Evolutionary conservation across 306 rosid species (phyloP).

Genomic region (Quillaja saponaria): DNA sequence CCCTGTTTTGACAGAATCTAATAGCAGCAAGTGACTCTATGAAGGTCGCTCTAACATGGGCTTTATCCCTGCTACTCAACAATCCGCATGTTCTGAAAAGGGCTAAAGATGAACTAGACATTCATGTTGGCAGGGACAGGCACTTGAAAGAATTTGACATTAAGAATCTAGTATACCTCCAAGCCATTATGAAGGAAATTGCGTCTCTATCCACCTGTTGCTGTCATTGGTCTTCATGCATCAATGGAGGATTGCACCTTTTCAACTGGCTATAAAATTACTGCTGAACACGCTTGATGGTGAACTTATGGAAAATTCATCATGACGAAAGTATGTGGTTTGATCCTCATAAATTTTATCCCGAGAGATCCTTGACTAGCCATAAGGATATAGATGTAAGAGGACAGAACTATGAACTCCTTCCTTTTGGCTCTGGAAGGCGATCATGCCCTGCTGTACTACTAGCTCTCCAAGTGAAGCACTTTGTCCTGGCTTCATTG

Average conservation of each 20-base stretch:
- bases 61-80: constrained; percentile 19
- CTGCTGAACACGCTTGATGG: background rate
- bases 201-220: constrained; percentile 1
- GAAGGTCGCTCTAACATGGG: constrained; percentile 14
- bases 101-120: background rate
- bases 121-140: background rate
- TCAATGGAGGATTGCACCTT: background rate
- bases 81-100: constrained; percentile 28
- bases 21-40: constrained; percentile 25
- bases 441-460: background rate
- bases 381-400: constrained; percentile 12
- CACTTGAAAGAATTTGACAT: background rate
- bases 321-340: background rate
- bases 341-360: background rate
- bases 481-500: constrained; percentile 4
- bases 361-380: constrained; percentile 31
- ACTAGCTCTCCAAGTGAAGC: background rate
- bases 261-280: background rate
- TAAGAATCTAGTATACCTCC: background rate
- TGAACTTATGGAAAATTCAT: background rate
- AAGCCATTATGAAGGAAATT: constrained; percentile 3
- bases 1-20: constrained; percentile 14
- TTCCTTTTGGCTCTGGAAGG: background rate
- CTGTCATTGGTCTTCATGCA: background rate
- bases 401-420: background rate